Base-by-base conservation (phyloP, 106 monocot genomes). In the Dioscorea dumetorum region DNA sequence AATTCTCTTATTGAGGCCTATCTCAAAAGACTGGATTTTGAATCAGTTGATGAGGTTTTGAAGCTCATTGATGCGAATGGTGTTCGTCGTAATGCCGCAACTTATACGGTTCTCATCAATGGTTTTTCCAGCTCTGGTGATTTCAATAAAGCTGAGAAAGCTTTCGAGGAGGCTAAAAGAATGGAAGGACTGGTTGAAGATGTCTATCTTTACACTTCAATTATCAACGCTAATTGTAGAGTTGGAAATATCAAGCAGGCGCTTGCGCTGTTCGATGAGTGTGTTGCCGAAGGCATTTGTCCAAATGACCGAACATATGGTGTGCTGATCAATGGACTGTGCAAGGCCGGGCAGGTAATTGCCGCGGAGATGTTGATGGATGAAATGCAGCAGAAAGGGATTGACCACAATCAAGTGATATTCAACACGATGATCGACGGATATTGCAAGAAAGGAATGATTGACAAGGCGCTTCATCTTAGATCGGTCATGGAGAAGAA, bases 361-460 rank as follows among this genome's bases (percentile, higher is more conserved):
- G 91, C 84, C 0, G 91, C 88, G 0, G 78, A 86, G 67, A 69
- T 86, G 74, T 54, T 91, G 58, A 58, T 84, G 41, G 50, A 34
- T 15, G 95, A 97, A 31, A 87, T 97, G 95, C 79, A 88, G 77
- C 53, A 22, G 5, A 86, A 81, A 58, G 95, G 95, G 50, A 56
- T 97, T 3, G 76, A 88, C 58, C 16, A 71, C 22, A 97, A 89
- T 82, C 49, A 79, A 34, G 78, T 91, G 0, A 60, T 97, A 52
- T 79, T 84, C 61, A 97, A 97, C 49, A 83, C 72, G 6, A 64
- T 97, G 77, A 74, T 97, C 49, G 76, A 97, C 64, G 88, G 95
- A 57, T 97, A 97, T 59, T 81, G 85, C 69, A 86, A 70, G 73
- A 86, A 82, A 61, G 84, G 84, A 19, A 72, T 78, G 79, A n/a